A percentile compares a stretch with the other conserved stretches of the same genome.
Evolutionary conservation across 148 eudicot species (phyloP).

Genomic region (Camellia japonica): DNA sequence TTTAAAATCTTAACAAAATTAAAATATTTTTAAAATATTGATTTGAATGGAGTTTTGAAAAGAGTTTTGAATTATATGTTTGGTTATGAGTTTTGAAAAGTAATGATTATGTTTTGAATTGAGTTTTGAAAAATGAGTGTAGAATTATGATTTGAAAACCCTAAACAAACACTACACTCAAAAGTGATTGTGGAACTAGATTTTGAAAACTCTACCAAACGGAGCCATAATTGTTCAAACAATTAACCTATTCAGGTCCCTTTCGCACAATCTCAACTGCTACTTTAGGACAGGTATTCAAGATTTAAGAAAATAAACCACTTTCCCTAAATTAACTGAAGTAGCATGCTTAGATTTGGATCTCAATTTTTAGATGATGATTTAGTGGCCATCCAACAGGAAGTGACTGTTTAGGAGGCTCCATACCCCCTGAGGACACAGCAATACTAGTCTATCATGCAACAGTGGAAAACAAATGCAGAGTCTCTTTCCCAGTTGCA

Average conservation of each 20-base stretch:
- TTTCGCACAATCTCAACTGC: background rate
- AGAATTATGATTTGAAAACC: no score
- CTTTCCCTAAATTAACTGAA: background rate
- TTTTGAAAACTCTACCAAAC: no score
- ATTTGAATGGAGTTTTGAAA: no score
- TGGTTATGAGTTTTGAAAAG: no score
- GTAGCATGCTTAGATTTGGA: background rate
- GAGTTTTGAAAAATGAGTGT: no score
- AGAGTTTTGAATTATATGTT: no score
- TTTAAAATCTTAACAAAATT: no score
- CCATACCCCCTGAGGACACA: background rate
- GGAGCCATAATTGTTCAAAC: background rate
- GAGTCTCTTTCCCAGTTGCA: background rate
- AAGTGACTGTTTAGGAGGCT: background rate
- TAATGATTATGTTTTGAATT: no score
- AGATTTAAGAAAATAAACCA: background rate
- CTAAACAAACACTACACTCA: no score
- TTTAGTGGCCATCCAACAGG: background rate
- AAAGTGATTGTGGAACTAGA: no score
- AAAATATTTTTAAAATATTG: no score
- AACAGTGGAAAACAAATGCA: conserved; percentile 1
- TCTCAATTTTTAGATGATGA: background rate
- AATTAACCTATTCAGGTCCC: background rate
- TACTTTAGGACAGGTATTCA: background rate
- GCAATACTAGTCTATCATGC: background rate